These are phyloP conservation scores for Fusarium brevicatenulatum DNA, from an alignment of 2,329 filamentous ascomycete species.

Conservation along the genomic window DNA sequence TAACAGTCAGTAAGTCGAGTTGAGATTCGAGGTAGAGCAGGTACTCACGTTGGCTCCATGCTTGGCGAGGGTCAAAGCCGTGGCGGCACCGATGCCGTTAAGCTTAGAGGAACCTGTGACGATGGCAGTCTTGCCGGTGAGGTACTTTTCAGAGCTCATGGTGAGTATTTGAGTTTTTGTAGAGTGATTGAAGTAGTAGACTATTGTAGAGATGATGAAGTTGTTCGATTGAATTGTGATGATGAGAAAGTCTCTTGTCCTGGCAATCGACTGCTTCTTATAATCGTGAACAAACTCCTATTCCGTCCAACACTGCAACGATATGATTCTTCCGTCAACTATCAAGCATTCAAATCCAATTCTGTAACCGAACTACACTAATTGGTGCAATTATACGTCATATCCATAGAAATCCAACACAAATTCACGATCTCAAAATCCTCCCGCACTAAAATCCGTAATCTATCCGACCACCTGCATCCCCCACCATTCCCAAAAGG, in stretches of 20 bases:
- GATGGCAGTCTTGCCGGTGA: conserved; percentile 41
- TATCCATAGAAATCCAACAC: not conserved
- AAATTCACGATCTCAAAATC: not conserved
- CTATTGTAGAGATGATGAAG: not conserved
- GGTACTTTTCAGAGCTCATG: conserved; percentile 35
- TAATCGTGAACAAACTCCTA: not conserved
- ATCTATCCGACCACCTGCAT: not conserved
- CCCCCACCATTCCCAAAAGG: not conserved
- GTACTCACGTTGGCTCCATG: conserved; percentile 1
- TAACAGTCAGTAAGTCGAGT: rapidly evolving
- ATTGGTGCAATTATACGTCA: not conserved
- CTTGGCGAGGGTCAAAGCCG: not conserved
- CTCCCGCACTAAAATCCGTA: not conserved
- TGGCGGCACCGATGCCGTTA: conserved; percentile 5
- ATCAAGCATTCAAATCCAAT: not conserved
- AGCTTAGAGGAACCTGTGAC: conserved; percentile 35
- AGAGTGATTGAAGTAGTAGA: not conserved
- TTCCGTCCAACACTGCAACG: not conserved
- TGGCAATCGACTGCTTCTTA: not conserved
- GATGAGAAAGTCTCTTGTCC: not conserved
- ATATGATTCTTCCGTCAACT: not conserved
- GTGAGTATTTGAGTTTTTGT: not conserved
- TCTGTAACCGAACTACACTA: too few species aligned
- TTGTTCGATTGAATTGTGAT: not conserved
- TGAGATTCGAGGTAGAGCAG: rapidly evolving